Percentiles rank a stretch among this genome's conserved stretches.
phyloP scores from a whole-genome alignment of 306 rosid genomes.

The Cicer yamashitae region DNA sequence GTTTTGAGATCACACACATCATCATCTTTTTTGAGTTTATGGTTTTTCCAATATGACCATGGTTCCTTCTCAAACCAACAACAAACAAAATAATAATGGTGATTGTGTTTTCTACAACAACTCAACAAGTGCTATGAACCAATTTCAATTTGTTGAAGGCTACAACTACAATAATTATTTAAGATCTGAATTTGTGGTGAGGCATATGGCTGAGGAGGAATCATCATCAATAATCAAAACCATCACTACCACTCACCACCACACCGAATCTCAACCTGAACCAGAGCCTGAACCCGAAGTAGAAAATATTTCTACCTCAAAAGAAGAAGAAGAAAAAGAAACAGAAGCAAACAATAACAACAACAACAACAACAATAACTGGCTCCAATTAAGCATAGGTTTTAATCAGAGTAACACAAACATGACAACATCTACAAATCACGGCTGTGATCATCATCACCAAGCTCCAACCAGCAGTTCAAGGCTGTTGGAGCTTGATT shows the following conservation, averaged over 20 bases:
- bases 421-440: background rate
- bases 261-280: slow-evolving; percentile 13
- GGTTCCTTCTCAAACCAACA: slow-evolving; percentile 70
- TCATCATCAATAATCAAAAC: slow-evolving; percentile 41
- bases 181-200: slow-evolving; percentile 63
- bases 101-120: slow-evolving; percentile 42
- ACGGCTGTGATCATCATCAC: background rate
- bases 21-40: slow-evolving; percentile 9
- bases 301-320: slow-evolving; percentile 50
- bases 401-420: background rate
- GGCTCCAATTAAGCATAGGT: slow-evolving; percentile 92
- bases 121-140: slow-evolving; percentile 58
- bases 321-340: slow-evolving; percentile 43
- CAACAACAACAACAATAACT: slow-evolving; percentile 41
- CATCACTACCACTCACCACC: slow-evolving; percentile 16
- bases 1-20: slow-evolving; percentile 42
- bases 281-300: slow-evolving; percentile 22
- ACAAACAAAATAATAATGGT: slow-evolving; percentile 36
- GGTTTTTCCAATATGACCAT: slow-evolving; percentile 65
- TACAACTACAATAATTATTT: slow-evolving; percentile 33
- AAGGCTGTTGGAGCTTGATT: slow-evolving; percentile 65
- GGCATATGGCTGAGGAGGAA: slow-evolving; percentile 76
- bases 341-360: slow-evolving; percentile 5
- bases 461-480: slow-evolving; percentile 33
- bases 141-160: slow-evolving; percentile 45